Base-by-base conservation (phyloP, 305 asterid genomes). In the Lippia alba region DNA sequence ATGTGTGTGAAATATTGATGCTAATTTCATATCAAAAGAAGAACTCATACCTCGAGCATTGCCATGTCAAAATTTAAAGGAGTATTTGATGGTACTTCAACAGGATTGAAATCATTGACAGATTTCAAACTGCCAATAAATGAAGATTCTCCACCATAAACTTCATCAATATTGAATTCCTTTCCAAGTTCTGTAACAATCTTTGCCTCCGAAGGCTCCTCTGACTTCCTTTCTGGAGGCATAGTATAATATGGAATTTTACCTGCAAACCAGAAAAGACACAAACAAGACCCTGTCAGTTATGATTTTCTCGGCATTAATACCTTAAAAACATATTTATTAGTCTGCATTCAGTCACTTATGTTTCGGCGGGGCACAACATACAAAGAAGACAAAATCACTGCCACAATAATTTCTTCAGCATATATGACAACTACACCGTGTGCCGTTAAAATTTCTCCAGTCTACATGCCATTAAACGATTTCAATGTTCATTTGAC, bases 61-160 rank as follows among this genome's bases (percentile, higher is more conserved):
- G 18, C 71, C 76, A 81, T 75, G 34, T 88, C 96, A 67, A 94
- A 94, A 61, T 80, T 83, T 69, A 88, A 53, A 30, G 99, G 96
- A 60, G 59, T 16, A 66, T 78, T 90, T 18, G 97, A 60, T 11
- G 97, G 96, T 50, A 92, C 91, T 86, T 88, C 91, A 49, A 88
- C 88, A 41, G 94, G 85, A 74, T 80, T 82, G 69, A 92, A 88
- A 57, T 94, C 97, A 66, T 70, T 49, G 15, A 83, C 85, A 17
- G 97, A 90, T 82, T 94, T 94, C 78, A 94, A 88, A 85, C 99
- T 90, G 66, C 99, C 98, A 56, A 94, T 92, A 69, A 86, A 83
- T 20, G 96, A 82, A 45, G 96, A 79, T 79, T 94, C 97, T 18
- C 67, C 73, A n/a, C 94, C 91, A 79, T 92, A 94, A 64, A 90